A percentile compares a stretch with the other conserved stretches of the same genome.
Conservation (phyloP, 1,284 basidiomycete species). For the Pascua guehoae region DNA sequence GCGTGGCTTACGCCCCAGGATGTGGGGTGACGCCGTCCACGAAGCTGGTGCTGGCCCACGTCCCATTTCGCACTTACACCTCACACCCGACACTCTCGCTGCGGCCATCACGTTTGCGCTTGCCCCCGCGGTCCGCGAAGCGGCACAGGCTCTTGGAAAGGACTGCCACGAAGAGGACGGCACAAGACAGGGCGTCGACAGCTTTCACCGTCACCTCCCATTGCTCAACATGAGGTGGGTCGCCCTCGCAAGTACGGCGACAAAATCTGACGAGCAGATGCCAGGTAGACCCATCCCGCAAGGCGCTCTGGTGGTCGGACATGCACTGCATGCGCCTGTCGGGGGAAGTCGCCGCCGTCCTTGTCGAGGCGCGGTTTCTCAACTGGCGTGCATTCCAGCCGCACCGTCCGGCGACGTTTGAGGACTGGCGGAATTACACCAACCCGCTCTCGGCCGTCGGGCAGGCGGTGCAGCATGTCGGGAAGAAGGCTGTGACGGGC, state of each 20-base stretch:
- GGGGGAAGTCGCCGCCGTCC: constrained; percentile 56
- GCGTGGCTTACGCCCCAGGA: constrained; percentile 35
- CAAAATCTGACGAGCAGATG: constrained; percentile 47
- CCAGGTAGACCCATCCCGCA: constrained; percentile 55
- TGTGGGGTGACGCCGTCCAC: constrained; percentile 60
- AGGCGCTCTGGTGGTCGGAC: constrained; percentile 61
- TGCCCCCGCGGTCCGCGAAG: constrained; percentile 52
- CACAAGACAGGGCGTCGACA: constrained; percentile 54
- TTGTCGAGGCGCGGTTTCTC: constrained; percentile 54
- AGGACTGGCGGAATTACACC: constrained; percentile 28
- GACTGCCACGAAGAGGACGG: constrained; percentile 59
- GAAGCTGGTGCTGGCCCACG: constrained; percentile 61
- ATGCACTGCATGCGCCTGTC: constrained; percentile 57
- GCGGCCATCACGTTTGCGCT: constrained; percentile 57
- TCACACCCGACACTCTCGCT: constrained; percentile 55
- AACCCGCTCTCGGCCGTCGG: constrained; percentile 35
- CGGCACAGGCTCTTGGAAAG: constrained; percentile 56
- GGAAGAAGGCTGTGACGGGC: constrained; percentile 53
- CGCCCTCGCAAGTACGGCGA: not conserved
- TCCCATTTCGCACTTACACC: constrained; percentile 58
- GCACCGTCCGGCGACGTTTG: constrained; percentile 49
- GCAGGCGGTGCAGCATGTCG: constrained; percentile 55
- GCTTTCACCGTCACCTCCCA: constrained; percentile 61
- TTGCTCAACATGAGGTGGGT: constrained; percentile 58
- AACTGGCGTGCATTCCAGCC: constrained; percentile 53